Evolutionary conservation across 306 rosid species (phyloP).

Genomic region (Aeschynomene evenia): DNA sequence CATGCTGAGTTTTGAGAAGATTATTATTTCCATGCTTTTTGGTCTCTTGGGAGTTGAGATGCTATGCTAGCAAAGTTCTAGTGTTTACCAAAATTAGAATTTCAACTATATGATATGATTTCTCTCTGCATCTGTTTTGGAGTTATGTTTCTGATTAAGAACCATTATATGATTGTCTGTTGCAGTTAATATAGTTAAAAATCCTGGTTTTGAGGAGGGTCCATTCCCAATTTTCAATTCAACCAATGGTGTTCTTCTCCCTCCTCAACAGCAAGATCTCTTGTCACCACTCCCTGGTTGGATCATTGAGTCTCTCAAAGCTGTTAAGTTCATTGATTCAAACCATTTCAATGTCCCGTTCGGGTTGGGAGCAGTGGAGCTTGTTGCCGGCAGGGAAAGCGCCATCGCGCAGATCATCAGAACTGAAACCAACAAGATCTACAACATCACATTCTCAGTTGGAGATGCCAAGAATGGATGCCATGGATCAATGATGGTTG

Average conservation of each 20-base stretch:
- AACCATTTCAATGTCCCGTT: slow-evolving; percentile 51
- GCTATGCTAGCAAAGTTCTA: background rate
- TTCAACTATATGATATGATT: background rate
- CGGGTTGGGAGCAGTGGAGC: slow-evolving; percentile 75
- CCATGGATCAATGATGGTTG: slow-evolving; percentile 92
- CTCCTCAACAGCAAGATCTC: slow-evolving; percentile 80
- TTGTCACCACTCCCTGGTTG: slow-evolving; percentile 93
- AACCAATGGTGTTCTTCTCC: slow-evolving; percentile 79
- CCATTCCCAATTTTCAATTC: slow-evolving; percentile 82
- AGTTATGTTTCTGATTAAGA: background rate
- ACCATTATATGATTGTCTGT: slow-evolving; percentile 3
- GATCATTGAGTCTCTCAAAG: slow-evolving; percentile 95
- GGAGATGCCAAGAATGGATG: slow-evolving; percentile 97
- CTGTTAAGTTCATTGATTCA: slow-evolving; percentile 73
- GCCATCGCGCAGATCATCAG: slow-evolving; percentile 80
- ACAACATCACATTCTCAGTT: slow-evolving; percentile 60
- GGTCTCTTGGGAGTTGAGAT: background rate
- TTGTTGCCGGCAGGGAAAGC: slow-evolving; percentile 91
- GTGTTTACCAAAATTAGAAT: background rate
- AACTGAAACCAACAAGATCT: slow-evolving; percentile 58
- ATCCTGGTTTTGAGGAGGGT: slow-evolving; percentile 80
- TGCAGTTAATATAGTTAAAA: slow-evolving; percentile 78
- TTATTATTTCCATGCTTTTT: background rate
- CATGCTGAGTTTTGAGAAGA: background rate
- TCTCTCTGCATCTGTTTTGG: background rate